Evolutionary conservation across 176 grass and related monocot genomes (phyloP), one percentile per base, ranked within the genome.

Genomic region (Melocanna baccifera): DNA sequence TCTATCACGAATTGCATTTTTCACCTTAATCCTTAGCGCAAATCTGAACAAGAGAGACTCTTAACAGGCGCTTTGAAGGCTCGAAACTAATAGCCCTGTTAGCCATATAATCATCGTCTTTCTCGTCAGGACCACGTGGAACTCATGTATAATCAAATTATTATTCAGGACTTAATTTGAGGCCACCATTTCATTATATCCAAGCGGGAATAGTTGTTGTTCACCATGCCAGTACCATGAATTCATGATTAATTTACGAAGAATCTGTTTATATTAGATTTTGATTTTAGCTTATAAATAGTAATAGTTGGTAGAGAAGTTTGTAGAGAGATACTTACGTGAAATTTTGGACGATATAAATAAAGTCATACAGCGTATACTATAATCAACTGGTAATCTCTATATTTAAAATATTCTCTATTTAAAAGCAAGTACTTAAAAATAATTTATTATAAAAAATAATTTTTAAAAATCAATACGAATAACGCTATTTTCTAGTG

Each of bases 1-100:
- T 29, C 12, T 14, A 29, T 12, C 16, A 20, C 18, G 12, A 29
- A 23, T 71, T 32, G 12, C 40, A 63, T 63, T 37, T 73, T 63
- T 50, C 19, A 13, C 0, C n/a, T 50, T 26, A 57, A 73, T 42
- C n/a, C 62, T 12, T 20, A 32, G 34, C 36, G 14, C 72, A 77
- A 86, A 81, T 90, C 15, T 86, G 78, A 82, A 86, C 83, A 82
- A 65, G 36, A 4, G 42, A n/a, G 42, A 7, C 66, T 69, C 40
- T 69, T 34, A 46, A 36, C 50, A 7, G 9, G 9, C 73, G 20
- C 7, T 36, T 47, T 9, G 30, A 50, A 50, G 12, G 20, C 20
- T 18, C 12, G 13, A 23, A 14, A 14, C 61, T 26, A 37, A 37
- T 23, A 9, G 11, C 19, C 50, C 20, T 36, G 70, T 62, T 61